These are phyloP conservation scores for Apiospora arundinis DNA, from an alignment of 2,329 filamentous ascomycete species.

Conservation along the genomic window DNA sequence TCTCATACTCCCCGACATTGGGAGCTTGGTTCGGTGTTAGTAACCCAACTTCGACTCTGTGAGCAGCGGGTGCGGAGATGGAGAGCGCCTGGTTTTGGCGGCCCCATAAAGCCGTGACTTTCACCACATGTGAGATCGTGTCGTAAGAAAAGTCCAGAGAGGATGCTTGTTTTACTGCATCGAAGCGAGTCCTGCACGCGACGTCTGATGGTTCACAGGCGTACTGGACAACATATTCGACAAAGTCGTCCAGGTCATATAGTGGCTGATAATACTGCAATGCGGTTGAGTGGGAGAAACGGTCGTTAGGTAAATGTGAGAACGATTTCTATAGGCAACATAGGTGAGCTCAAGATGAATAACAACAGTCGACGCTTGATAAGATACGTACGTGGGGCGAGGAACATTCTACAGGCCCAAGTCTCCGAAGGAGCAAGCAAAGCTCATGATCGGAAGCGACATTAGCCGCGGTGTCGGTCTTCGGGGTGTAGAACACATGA, in stretches of 20 bases:
- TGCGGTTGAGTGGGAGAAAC: constrained; percentile 66
- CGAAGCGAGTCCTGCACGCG: constrained; percentile 34
- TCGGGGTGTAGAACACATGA: constrained; percentile 78
- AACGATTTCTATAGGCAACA: constrained; percentile 67
- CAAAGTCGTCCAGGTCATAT: constrained; percentile 60
- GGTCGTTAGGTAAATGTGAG: constrained; percentile 59
- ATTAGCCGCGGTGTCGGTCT: constrained; percentile 40
- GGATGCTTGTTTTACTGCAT: constrained; percentile 48
- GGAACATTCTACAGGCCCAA: constrained; percentile 44
- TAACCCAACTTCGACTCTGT: constrained; percentile 81
- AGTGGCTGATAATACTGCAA: constrained; percentile 76
- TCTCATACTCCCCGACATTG: constrained; percentile 70
- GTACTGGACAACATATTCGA: constrained; percentile 52
- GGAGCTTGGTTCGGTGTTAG: constrained; percentile 68
- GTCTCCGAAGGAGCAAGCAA: constrained; percentile 41
- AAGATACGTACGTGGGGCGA: constrained; percentile 39
- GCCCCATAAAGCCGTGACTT: constrained; percentile 70
- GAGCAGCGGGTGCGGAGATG: constrained; percentile 47
- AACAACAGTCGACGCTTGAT: neutral
- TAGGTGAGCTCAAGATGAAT: constrained; percentile 53
- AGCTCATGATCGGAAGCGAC: constrained; percentile 36
- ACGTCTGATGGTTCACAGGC: constrained; percentile 42
- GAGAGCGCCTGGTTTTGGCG: constrained; percentile 48
- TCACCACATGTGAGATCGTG: constrained; percentile 67
- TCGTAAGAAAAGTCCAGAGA: constrained; percentile 76